phyloP scores from a whole-genome alignment of 805 yeast species.

The Candida insectorum region DNA sequence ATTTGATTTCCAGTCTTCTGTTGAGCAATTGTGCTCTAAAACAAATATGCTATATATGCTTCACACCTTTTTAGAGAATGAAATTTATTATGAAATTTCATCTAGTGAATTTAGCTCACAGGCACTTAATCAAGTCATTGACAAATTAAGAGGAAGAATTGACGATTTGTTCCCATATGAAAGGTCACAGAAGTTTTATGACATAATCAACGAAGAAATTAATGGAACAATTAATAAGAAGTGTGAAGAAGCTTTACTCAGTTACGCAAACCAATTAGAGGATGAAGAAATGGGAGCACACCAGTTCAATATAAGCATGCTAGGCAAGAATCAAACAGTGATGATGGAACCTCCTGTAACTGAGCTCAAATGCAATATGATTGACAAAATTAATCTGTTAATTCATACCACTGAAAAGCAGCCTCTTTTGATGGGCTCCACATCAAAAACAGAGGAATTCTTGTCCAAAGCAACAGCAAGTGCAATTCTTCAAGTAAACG shows the following conservation, averaged over 20 bases:
- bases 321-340: not conserved
- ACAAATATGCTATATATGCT: constrained; percentile 16
- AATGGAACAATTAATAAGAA: constrained; percentile 16
- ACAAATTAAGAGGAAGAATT: constrained; percentile 9
- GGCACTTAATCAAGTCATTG: constrained; percentile 11
- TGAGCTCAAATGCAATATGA: constrained; percentile 3
- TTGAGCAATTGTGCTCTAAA: constrained; percentile 18
- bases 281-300: not conserved
- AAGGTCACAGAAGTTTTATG: constrained; percentile 16
- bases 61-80: constrained; percentile 12
- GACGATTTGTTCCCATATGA: constrained; percentile 8
- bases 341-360: constrained; percentile 7
- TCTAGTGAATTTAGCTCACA: constrained; percentile 14
- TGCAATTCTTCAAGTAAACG: constrained; percentile 25
- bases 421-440: constrained; percentile 3
- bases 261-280: not conserved
- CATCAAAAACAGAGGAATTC: no score
- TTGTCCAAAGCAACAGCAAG: constrained; percentile 1
- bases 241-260: constrained; percentile 15
- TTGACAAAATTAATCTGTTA: constrained; percentile 2
- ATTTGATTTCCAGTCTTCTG: constrained; percentile 19
- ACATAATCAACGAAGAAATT: constrained; percentile 22
- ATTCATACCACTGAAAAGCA: constrained; percentile 4
- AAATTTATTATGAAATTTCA: constrained; percentile 14
- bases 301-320: no score